Evolutionary conservation across 2,329 filamentous ascomycete species (phyloP).

Genomic region (Fusarium chlamydosporum): DNA sequence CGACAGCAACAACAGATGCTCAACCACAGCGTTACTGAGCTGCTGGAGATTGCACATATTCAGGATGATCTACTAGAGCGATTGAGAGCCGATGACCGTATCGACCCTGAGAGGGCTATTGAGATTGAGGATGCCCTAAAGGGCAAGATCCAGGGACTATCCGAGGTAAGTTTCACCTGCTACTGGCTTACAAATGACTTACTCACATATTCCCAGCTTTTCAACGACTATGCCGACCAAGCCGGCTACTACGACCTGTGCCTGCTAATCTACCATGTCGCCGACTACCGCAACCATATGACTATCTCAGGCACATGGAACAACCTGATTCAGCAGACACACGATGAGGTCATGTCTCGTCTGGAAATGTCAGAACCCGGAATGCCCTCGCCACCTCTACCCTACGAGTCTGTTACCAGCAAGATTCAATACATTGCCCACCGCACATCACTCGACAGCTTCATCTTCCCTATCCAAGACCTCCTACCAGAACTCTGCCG

Average conservation of each 20-base stretch:
- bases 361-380: conserved; percentile 59
- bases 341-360: conserved; percentile 67
- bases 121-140: conserved; percentile 79
- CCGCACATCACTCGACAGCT: conserved; percentile 74
- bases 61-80: conserved; percentile 91
- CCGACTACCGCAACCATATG: conserved; percentile 89
- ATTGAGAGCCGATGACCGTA: conserved; percentile 78
- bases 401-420: conserved; percentile 78
- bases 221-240: conserved; percentile 90
- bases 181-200: not conserved
- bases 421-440: conserved; percentile 75
- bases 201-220: conserved; percentile 72
- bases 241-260: conserved; percentile 95
- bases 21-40: conserved; percentile 84
- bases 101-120: conserved; percentile 72
- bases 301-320: conserved; percentile 90
- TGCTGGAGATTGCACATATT: conserved; percentile 93
- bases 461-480: conserved; percentile 74
- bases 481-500: conserved; percentile 74
- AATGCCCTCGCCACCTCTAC: conserved; percentile 62
- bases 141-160: conserved; percentile 82
- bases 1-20: conserved; percentile 87
- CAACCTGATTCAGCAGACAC: conserved; percentile 80
- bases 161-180: conserved; percentile 71
- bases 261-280: conserved; percentile 90